Evolutionary conservation across 208 protist genomes (phyloP).

Genomic region (Histomonas meleagridis): DNA sequence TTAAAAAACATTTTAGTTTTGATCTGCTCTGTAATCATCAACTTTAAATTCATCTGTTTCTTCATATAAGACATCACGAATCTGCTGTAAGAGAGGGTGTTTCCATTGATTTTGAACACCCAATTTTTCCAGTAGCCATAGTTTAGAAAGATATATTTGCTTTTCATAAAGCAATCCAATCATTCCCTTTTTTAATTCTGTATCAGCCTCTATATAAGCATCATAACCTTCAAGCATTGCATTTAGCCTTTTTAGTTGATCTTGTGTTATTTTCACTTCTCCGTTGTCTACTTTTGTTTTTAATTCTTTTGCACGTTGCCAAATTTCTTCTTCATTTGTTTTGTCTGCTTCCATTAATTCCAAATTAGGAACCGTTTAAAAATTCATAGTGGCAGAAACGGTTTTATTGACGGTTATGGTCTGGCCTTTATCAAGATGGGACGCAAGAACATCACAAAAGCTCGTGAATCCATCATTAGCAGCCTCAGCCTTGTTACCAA

Average conservation of each 20-base stretch:
- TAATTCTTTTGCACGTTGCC: not conserved
- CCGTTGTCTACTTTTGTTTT: not conserved
- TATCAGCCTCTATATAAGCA: slow-evolving; percentile 1
- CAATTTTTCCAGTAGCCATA: slow-evolving; percentile 8
- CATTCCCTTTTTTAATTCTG: slow-evolving; percentile 13
- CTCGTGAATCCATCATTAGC: slow-evolving; percentile 22
- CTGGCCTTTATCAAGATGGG: not conserved
- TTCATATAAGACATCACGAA: not conserved
- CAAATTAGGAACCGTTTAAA: no score
- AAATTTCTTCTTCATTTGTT: slow-evolving; percentile 1
- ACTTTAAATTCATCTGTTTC: slow-evolving; percentile 1
- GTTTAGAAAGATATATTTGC: not conserved
- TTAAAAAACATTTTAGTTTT: not conserved
- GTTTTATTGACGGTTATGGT: not conserved
- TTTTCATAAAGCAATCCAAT: slow-evolving; percentile 14
- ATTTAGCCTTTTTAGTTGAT: not conserved
- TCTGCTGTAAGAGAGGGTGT: not conserved
- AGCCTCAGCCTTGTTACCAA: slow-evolving; percentile 96
- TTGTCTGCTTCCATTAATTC: no score
- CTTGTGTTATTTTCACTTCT: not conserved
- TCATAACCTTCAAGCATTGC: not conserved
- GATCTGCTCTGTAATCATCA: not conserved
- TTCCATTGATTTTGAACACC: slow-evolving; percentile 25
- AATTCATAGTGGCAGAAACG: no score
- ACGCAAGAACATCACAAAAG: not conserved